Percentiles rank a stretch among this genome's conserved stretches.
Evolutionary conservation across 805 yeast genomes (phyloP).

Genomic region (Candida oleophila): DNA sequence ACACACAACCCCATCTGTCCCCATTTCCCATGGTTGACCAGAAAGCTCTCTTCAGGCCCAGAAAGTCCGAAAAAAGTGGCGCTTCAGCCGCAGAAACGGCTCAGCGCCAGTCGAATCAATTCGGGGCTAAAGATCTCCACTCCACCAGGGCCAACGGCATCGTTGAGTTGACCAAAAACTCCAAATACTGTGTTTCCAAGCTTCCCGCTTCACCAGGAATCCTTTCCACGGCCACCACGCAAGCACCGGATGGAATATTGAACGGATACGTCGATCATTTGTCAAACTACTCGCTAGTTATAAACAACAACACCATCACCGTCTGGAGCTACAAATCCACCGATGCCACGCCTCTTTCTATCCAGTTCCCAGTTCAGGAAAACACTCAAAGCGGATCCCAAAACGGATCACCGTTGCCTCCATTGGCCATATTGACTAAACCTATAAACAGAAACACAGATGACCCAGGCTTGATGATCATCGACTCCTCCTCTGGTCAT

Average conservation of each 20-base stretch:
- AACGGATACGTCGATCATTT: conserved; percentile 48
- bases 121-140: background rate
- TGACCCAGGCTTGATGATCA: conserved; percentile 71
- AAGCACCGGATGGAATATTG: conserved; percentile 7
- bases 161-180: conserved; percentile 55
- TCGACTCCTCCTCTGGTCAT: conserved; percentile 58
- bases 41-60: conserved; percentile 15
- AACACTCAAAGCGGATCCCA: conserved; percentile 16
- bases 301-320: conserved; percentile 50
- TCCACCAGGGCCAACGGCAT: background rate
- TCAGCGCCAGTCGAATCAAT: background rate
- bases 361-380: conserved; percentile 47
- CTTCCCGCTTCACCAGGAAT: conserved; percentile 36
- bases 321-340: conserved; percentile 70
- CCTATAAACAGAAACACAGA: conserved; percentile 50
- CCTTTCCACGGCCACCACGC: background rate
- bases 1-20: no score
- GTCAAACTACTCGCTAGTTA: conserved; percentile 49
- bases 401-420: conserved; percentile 21
- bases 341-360: conserved; percentile 57
- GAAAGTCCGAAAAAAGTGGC: conserved; percentile 7
- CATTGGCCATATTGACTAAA: conserved; percentile 56
- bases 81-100: background rate
- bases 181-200: conserved; percentile 55
- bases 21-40: conserved; percentile 1